phyloP scores from a whole-genome alignment of 192 early-diverging fungal genomes.

The Mortierella alpina region DNA sequence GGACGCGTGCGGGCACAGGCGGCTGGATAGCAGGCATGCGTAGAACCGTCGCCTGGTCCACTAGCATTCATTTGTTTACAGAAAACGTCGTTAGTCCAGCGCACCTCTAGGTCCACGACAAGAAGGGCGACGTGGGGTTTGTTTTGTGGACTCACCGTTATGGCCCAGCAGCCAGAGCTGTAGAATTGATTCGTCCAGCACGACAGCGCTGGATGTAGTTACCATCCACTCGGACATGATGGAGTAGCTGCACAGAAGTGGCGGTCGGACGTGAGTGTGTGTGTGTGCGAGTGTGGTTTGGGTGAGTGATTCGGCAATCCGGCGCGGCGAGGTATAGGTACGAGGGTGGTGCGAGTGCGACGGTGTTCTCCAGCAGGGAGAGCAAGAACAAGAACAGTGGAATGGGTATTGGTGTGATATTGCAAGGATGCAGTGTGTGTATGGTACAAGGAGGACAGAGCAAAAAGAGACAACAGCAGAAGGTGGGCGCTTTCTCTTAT shows the following conservation, averaged over 20 bases:
- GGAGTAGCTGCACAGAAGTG: not conserved
- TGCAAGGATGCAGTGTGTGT: too few relatives aligned
- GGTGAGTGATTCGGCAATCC: too few relatives aligned
- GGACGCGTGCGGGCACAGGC: conserved; percentile 41
- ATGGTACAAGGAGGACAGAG: too few relatives aligned
- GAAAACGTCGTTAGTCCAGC: not conserved
- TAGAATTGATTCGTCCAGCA: conserved; percentile 51
- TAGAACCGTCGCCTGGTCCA: conserved; percentile 42
- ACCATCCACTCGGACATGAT: conserved; percentile 55
- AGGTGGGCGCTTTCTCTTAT: too few relatives aligned
- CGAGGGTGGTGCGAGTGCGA: too few relatives aligned
- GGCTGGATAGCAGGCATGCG: conserved; percentile 43
- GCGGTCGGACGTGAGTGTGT: too few relatives aligned
- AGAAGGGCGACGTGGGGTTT: not conserved
- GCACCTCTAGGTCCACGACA: not conserved
- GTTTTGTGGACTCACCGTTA: conserved; percentile 13
- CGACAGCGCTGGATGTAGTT: conserved; percentile 46
- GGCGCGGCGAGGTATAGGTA: too few relatives aligned
- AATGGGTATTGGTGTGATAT: too few relatives aligned
- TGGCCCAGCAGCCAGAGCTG: conserved; percentile 49
- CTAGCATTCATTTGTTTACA: conserved; percentile 1
- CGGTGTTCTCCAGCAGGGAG: too few relatives aligned
- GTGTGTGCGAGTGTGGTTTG: too few relatives aligned
- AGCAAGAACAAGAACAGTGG: too few relatives aligned
- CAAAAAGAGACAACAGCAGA: too few relatives aligned